phyloP scores from a whole-genome alignment of 1,284 basidiomycete species.

The Paramarasmius palmivorus region DNA sequence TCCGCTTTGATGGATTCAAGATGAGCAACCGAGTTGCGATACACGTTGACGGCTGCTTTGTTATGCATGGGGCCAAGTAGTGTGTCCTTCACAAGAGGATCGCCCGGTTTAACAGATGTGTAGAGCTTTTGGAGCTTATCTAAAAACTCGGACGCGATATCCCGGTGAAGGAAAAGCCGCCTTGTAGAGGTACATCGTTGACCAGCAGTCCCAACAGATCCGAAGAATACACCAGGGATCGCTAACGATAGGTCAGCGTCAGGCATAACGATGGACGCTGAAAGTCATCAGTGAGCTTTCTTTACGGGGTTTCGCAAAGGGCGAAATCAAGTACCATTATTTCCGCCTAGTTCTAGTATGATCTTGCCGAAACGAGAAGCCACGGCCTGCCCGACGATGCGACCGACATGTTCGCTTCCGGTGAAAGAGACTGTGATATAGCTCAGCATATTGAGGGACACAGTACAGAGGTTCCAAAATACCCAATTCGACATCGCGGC shows the following conservation, averaged over 20 bases:
- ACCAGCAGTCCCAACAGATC: slow-evolving; percentile 92
- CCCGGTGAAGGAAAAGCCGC: slow-evolving; percentile 83
- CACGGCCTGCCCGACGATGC: slow-evolving; percentile 80
- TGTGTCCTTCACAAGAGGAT: slow-evolving; percentile 75
- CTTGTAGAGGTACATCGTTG: slow-evolving; percentile 95
- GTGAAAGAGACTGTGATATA: slow-evolving; percentile 80
- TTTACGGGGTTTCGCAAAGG: slow-evolving; percentile 15
- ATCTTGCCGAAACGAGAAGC: slow-evolving; percentile 82
- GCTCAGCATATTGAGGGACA: slow-evolving; percentile 5
- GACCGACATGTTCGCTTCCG: slow-evolving; percentile 87
- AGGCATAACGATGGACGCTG: slow-evolving; percentile 88
- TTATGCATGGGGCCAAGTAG: slow-evolving; percentile 90
- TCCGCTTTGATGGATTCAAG: slow-evolving; percentile 72
- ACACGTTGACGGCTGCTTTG: slow-evolving; percentile 62
- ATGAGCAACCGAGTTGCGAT: slow-evolving; percentile 62
- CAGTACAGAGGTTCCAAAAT: slow-evolving; percentile 16
- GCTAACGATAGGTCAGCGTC: slow-evolving; percentile 92
- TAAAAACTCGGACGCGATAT: slow-evolving; percentile 78
- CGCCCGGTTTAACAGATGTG: slow-evolving; percentile 68
- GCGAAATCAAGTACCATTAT: slow-evolving; percentile 65
- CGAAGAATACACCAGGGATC: slow-evolving; percentile 89
- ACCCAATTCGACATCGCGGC: slow-evolving; percentile 76
- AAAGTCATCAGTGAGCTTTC: slow-evolving; percentile 20
- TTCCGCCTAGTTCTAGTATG: slow-evolving; percentile 92
- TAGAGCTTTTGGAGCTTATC: slow-evolving; percentile 76